These are phyloP conservation scores for Pseudogymnoascus sp. DNA, from an alignment of 2,329 filamentous ascomycete species.

Conservation along the genomic window DNA sequence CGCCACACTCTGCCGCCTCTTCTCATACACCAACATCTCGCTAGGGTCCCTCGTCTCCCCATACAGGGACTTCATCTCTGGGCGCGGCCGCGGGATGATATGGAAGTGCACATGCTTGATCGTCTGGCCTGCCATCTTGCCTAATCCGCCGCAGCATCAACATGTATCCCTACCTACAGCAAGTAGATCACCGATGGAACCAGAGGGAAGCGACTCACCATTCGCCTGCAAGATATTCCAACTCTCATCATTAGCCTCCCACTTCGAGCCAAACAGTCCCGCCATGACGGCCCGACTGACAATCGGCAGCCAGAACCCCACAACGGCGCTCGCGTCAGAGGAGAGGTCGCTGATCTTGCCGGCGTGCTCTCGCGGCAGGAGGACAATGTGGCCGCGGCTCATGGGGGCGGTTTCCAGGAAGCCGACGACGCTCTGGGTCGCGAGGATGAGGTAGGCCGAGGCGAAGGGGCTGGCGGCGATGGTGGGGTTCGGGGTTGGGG, in stretches of 20 bases:
- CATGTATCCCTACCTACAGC: neutral
- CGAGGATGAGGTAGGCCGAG: constrained; percentile 58
- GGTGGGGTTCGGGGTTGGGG: constrained; percentile 34
- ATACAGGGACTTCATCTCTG: neutral
- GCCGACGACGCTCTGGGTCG: constrained; percentile 64
- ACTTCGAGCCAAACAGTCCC: constrained; percentile 51
- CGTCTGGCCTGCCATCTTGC: constrained; percentile 79
- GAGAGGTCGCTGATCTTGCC: constrained; percentile 64
- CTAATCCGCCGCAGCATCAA: constrained; percentile 28
- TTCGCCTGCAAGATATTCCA: constrained; percentile 97
- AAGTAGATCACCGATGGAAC: too few species aligned
- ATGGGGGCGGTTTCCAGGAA: constrained; percentile 89
- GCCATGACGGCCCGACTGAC: constrained; percentile 63
- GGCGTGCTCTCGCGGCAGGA: constrained; percentile 66
- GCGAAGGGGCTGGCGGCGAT: constrained; percentile 29
- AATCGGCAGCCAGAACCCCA: constrained; percentile 59
- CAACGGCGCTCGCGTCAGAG: constrained; percentile 50
- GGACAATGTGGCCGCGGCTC: constrained; percentile 67
- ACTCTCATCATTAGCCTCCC: constrained; percentile 18
- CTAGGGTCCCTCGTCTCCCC: neutral
- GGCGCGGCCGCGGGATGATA: constrained; percentile 58
- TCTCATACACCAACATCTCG: neutral
- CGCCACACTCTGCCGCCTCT: neutral
- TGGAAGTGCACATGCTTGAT: constrained; percentile 90
- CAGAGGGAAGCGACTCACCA: constrained; percentile 35